phyloP scores from a whole-genome alignment of 2,329 filamentous ascomycete species.

The Arthrobotrys sphaeroides region DNA sequence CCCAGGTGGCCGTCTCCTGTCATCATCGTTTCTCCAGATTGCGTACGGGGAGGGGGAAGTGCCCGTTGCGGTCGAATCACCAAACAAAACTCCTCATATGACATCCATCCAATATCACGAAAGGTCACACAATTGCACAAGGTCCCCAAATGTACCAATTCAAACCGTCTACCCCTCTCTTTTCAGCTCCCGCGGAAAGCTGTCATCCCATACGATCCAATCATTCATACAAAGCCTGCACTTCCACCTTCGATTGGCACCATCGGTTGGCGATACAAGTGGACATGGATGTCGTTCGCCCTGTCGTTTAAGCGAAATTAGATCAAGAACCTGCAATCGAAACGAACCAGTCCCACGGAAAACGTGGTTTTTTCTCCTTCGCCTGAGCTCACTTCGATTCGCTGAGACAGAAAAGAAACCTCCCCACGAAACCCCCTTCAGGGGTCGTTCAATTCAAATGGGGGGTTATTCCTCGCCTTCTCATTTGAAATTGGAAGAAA shows the following conservation, averaged over 20 bases:
- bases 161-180: slow-evolving; percentile 27
- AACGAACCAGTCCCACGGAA: slow-evolving; percentile 52
- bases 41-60: background rate
- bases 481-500: slow-evolving; percentile 20
- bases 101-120: slow-evolving; percentile 5
- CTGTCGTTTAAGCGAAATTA: slow-evolving; percentile 52
- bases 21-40: slow-evolving; percentile 12
- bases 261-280: slow-evolving; percentile 48
- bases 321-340: slow-evolving; percentile 46
- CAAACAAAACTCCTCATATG: background rate
- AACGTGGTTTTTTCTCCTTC: slow-evolving; percentile 52
- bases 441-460: slow-evolving; percentile 11
- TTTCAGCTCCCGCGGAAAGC: slow-evolving; percentile 44
- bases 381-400: slow-evolving; percentile 49
- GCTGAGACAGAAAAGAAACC: slow-evolving; percentile 17
- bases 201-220: slow-evolving; percentile 44
- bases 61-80: background rate
- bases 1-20: background rate
- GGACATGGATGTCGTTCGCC: slow-evolving; percentile 21
- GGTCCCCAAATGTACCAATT: slow-evolving; percentile 17
- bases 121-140: slow-evolving; percentile 10
- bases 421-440: slow-evolving; percentile 25
- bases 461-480: slow-evolving; percentile 1
- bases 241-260: slow-evolving; percentile 34
- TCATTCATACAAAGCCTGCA: slow-evolving; percentile 6